Evolutionary conservation across 495 filamentous ascomycete genomes (phyloP).

Genomic region (Neurospora sp.): DNA sequence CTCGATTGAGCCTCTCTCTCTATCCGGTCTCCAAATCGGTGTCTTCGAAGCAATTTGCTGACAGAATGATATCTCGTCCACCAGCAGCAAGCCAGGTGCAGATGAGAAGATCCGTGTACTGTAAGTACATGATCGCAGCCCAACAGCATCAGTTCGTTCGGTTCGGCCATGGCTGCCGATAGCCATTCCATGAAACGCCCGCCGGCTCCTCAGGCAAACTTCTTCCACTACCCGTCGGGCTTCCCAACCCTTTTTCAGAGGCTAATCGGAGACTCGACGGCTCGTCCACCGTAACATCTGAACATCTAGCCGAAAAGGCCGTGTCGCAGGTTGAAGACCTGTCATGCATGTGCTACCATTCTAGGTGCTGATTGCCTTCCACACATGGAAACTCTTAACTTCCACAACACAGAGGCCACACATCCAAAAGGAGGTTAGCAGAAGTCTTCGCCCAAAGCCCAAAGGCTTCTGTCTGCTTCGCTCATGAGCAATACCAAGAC

Average conservation of each 20-base stretch:
- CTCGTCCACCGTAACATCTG: not conserved
- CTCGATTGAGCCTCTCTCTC: not conserved
- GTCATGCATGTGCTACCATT: not conserved
- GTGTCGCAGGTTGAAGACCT: not conserved
- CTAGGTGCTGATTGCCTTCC: not conserved
- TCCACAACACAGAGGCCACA: not conserved
- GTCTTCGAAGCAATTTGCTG: not conserved
- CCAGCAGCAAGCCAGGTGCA: not conserved
- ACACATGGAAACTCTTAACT: not conserved
- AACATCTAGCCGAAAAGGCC: not conserved
- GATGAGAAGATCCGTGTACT: not conserved
- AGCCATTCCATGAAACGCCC: not conserved
- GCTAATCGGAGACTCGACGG: not conserved
- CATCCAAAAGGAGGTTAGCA: not conserved
- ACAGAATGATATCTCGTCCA: not conserved
- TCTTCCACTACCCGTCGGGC: not conserved
- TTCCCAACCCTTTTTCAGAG: not conserved
- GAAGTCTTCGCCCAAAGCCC: not conserved
- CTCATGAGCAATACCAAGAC: not conserved
- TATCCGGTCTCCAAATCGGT: not conserved
- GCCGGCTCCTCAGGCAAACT: not conserved
- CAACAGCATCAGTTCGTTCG: not conserved
- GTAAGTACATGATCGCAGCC: not conserved
- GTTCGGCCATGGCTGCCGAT: not conserved
- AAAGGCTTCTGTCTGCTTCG: not conserved